These are phyloP conservation scores for Dictyostelium discoideum DNA, from an alignment of 78 protist genomes.

Conservation along the genomic window DNA sequence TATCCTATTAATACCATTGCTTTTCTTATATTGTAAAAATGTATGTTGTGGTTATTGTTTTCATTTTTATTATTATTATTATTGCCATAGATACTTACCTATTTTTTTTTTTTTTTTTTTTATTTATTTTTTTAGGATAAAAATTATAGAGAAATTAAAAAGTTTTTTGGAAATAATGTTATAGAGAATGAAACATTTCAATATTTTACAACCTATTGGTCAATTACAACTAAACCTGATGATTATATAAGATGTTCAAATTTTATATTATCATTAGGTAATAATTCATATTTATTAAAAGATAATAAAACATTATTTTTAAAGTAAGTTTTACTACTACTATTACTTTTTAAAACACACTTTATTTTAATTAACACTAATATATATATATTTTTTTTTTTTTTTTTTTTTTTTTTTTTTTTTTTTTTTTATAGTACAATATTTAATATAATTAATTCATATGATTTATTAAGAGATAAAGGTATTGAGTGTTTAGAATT, in stretches of 20 bases:
- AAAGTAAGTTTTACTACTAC: background rate
- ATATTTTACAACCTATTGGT: slow-evolving; percentile 1
- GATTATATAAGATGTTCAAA: slow-evolving; percentile 7
- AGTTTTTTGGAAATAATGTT: background rate
- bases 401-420: background rate
- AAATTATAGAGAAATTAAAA: slow-evolving; percentile 8
- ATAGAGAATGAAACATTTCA: slow-evolving; percentile 15
- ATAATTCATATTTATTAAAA: background rate
- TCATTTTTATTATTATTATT: background rate
- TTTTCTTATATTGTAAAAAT: slow-evolving; percentile 3
- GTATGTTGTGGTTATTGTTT: background rate
- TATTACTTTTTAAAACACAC: background rate
- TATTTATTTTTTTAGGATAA: background rate
- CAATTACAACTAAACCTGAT: background rate
- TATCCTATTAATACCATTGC: background rate
- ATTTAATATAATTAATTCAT: slow-evolving; percentile 6
- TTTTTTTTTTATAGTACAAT: background rate
- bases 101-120: background rate
- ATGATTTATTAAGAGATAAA: slow-evolving; percentile 8
- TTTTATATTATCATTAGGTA: slow-evolving; percentile 14
- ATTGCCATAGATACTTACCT: background rate
- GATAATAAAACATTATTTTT: background rate
- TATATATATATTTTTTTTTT: background rate
- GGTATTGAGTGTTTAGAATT: slow-evolving; percentile 29
- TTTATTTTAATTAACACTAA: background rate